Evolutionary conservation across 1,139 yeast species (phyloP).

Genomic region (Taphrina populina): DNA sequence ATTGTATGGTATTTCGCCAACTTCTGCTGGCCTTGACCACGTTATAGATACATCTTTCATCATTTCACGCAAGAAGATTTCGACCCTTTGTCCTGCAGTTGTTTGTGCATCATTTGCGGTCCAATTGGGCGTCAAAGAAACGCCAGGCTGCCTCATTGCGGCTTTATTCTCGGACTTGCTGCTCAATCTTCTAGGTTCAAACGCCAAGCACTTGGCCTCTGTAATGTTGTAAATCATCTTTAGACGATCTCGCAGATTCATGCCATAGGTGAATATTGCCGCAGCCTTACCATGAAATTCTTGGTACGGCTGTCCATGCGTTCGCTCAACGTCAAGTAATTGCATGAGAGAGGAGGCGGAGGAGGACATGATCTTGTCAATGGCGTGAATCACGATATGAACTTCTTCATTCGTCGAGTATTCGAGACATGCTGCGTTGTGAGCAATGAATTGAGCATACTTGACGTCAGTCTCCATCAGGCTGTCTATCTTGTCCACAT

Average conservation of each 20-base stretch:
- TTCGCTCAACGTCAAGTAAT: constrained; percentile 36
- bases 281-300: constrained; percentile 17
- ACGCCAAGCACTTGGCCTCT: constrained; percentile 34
- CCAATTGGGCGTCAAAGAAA: constrained; percentile 13
- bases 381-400: constrained; percentile 42
- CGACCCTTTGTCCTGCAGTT: constrained; percentile 10
- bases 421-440: constrained; percentile 49
- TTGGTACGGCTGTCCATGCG: not conserved
- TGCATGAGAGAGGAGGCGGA: constrained; percentile 49
- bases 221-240: constrained; percentile 30
- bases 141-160: constrained; percentile 14
- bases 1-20: too few species aligned
- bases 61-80: too few species aligned
- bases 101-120: constrained; percentile 1
- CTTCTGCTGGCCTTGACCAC: too few species aligned
- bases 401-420: constrained; percentile 52
- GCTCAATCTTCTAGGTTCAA: constrained; percentile 32
- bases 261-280: constrained; percentile 17
- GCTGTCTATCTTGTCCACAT: constrained; percentile 38
- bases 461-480: constrained; percentile 29
- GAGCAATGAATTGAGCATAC: constrained; percentile 42
- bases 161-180: constrained; percentile 26
- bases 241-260: constrained; percentile 23
- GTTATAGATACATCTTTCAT: too few species aligned
- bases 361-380: constrained; percentile 43